Percentiles rank a stretch among this genome's conserved stretches.
phyloP scores from a whole-genome alignment of 352 stramenopile genomes.

The Phytophthora meadii region DNA sequence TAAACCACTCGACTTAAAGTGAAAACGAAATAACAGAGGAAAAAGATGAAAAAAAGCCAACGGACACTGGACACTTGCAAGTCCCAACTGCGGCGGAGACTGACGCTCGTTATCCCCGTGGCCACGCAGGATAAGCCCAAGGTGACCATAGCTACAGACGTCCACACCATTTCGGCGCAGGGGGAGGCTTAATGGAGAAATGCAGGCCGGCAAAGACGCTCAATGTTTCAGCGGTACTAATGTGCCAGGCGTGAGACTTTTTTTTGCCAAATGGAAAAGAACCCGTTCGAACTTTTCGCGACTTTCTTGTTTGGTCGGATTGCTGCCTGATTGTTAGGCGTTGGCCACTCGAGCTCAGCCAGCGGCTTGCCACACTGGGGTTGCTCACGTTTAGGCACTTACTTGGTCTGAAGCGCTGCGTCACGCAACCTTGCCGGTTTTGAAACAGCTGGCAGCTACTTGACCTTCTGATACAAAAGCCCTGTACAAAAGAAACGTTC shows the following conservation, averaged over 20 bases:
- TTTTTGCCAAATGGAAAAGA: slow-evolving; percentile 8
- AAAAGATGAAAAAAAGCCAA: slow-evolving; percentile 72
- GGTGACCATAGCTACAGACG: slow-evolving; percentile 33
- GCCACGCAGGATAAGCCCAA: slow-evolving; percentile 42
- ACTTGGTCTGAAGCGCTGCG: not conserved
- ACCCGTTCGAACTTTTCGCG: slow-evolving; percentile 24
- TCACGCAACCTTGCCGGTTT: slow-evolving; percentile 5
- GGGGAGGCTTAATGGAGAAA: not conserved
- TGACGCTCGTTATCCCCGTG: slow-evolving; percentile 50
- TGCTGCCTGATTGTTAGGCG: not conserved
- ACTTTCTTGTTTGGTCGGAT: slow-evolving; percentile 26
- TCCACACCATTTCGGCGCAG: slow-evolving; percentile 34
- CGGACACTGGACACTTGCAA: slow-evolving; percentile 61
- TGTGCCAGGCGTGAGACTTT: slow-evolving; percentile 15
- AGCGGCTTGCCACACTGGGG: not conserved
- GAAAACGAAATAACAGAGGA: slow-evolving; percentile 52
- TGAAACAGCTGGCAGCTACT: slow-evolving; percentile 2
- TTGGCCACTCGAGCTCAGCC: slow-evolving; percentile 2
- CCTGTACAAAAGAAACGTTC: slow-evolving; percentile 1
- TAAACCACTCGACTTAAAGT: slow-evolving; percentile 41
- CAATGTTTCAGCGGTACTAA: slow-evolving; percentile 1
- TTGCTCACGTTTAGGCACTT: not conserved
- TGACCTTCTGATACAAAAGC: not conserved
- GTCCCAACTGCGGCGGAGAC: slow-evolving; percentile 50
- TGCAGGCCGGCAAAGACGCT: not conserved